Conservation (phyloP, 805 yeast genomes). For the Pichia heedii region DNA sequence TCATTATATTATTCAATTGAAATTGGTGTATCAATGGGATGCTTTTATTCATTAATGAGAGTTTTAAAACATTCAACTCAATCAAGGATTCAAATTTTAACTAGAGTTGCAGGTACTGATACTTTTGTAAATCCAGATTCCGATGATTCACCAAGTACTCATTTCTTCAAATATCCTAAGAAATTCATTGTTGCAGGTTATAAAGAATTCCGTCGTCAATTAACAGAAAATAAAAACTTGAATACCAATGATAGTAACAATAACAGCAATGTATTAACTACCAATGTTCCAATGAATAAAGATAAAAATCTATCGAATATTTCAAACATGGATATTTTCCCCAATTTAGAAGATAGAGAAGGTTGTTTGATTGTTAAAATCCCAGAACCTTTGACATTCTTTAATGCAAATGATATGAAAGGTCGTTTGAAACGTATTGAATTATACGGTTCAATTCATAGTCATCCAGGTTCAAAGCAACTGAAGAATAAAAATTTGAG, state of each 20-base stretch:
- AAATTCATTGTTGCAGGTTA: slow-evolving; percentile 21
- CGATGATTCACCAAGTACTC: slow-evolving; percentile 16
- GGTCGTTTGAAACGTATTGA: slow-evolving; percentile 62
- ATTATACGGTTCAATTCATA: slow-evolving; percentile 60
- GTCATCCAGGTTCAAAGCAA: slow-evolving; percentile 53
- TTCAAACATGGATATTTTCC: slow-evolving; percentile 2
- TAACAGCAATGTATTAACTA: not conserved
- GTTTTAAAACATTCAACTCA: slow-evolving; percentile 73
- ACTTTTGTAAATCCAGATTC: slow-evolving; percentile 67
- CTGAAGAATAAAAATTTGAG: slow-evolving; percentile 34
- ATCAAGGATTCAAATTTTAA: slow-evolving; percentile 78
- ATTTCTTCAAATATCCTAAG: slow-evolving; percentile 9
- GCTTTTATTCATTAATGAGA: slow-evolving; percentile 66
- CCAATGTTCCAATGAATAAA: not conserved
- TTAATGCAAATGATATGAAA: slow-evolving; percentile 72
- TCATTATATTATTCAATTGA: slow-evolving; percentile 75
- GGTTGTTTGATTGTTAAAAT: slow-evolving; percentile 72
- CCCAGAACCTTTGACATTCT: slow-evolving; percentile 84
- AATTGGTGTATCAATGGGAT: slow-evolving; percentile 84
- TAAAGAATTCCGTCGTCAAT: slow-evolving; percentile 18
- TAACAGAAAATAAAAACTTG: not conserved
- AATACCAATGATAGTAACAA: not conserved
- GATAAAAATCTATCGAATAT: not conserved
- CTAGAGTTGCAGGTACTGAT: slow-evolving; percentile 53
- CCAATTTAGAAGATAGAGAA: slow-evolving; percentile 40